Evolutionary conservation across 139 green algal genomes (phyloP), one percentile per base, ranked within the genome.

Genomic region (Zygnema cylindricum): DNA sequence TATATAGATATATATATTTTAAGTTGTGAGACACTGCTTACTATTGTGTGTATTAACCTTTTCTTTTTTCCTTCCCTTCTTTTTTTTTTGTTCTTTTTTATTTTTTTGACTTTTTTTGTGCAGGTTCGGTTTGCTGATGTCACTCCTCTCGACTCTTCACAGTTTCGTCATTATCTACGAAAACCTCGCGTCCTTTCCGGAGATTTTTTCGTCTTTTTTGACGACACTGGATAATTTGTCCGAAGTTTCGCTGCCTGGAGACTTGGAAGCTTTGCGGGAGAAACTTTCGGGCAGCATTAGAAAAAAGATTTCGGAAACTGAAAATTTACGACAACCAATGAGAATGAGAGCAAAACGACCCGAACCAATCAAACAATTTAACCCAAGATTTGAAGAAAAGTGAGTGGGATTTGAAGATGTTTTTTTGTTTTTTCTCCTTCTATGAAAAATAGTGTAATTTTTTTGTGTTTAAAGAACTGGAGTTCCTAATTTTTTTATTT

Each of bases 381-480:
- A 98, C 90, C 97, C 97, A 0, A 92, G 94, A 36, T 99, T 96
- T 81, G 96, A 99, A 93, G 95, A 98, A 35, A 94, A 96, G 81
- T 97, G 86, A 90, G 76, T 32, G n/a, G n/a, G n/a, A n/a, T n/a
- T n/a, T n/a, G n/a, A n/a, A n/a, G n/a, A n/a, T n/a, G n/a, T n/a
- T n/a, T n/a, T n/a, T n/a, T n/a, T n/a, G n/a, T n/a, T n/a, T n/a
- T n/a, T n/a, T n/a, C n/a, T n/a, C n/a, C n/a, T n/a, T n/a, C n/a
- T n/a, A n/a, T n/a, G n/a, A n/a, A n/a, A n/a, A n/a, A n/a, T n/a
- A n/a, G n/a, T n/a, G n/a, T n/a, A n/a, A n/a, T 7, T 63, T 63
- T 63, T 63, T 63, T 63, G 49, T 7, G 49, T 63, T 63, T 63
- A 7, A 63, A 16, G 49, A n/a, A n/a, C n/a, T n/a, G n/a, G n/a